Conservation (phyloP, 768 basidiomycete species). For the Phlebiopsis flavidoalba region DNA sequence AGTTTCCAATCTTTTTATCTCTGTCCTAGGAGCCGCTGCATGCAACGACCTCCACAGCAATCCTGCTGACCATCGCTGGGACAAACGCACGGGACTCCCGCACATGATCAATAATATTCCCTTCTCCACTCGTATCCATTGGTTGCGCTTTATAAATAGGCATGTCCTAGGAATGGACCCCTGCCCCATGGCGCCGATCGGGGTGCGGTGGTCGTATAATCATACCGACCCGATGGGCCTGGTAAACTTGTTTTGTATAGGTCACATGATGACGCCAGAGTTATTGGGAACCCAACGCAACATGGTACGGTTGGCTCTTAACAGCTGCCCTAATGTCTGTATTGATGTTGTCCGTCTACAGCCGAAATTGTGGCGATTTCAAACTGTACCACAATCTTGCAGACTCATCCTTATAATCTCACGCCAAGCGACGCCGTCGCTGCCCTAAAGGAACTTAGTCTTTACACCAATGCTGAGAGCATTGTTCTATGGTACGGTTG, state of each 20-base stretch:
- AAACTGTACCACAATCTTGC: not conserved
- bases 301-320: not conserved
- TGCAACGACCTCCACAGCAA: not conserved
- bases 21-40: not conserved
- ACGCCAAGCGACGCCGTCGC: not conserved
- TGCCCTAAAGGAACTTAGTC: not conserved
- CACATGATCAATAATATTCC: not conserved
- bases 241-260: not conserved
- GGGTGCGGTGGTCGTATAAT: not conserved
- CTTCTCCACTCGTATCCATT: not conserved
- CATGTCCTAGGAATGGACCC: not conserved
- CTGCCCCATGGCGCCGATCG: not conserved
- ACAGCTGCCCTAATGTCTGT: not conserved
- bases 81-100: not conserved
- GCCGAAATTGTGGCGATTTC: not conserved
- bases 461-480: not conserved
- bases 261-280: not conserved
- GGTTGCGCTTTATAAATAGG: not conserved
- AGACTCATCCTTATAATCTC: not conserved
- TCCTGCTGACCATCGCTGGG: not conserved
- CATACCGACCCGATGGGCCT: not conserved
- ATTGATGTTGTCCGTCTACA: not conserved
- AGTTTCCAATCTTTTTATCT: not conserved
- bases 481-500: not conserved
- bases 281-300: not conserved